Conservation (phyloP, 441 rosid species). For the Brassica balearica region DNA sequence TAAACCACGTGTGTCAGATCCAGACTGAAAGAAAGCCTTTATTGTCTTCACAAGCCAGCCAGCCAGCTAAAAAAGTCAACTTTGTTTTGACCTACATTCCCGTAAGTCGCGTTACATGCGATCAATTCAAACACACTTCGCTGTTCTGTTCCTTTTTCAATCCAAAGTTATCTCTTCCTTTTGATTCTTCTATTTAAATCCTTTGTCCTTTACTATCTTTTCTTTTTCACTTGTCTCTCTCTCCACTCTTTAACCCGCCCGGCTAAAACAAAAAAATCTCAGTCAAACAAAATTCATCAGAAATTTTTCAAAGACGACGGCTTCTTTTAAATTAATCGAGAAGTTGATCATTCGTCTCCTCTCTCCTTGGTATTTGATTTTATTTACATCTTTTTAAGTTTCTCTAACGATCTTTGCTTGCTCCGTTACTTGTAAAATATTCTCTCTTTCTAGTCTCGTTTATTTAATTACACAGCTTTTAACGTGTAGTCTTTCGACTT, state of each 20-base stretch:
- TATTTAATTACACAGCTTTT: conserved; percentile 9
- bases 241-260: conserved; percentile 18
- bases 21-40: background rate
- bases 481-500: conserved; percentile 22
- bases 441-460: conserved; percentile 12
- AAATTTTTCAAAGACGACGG: conserved; percentile 21
- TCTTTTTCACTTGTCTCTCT: background rate
- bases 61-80: conserved; percentile 12
- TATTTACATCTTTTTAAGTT: background rate
- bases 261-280: background rate
- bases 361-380: conserved; percentile 31
- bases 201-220: too few relatives aligned
- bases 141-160: conserved; percentile 29
- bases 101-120: conserved; percentile 39
- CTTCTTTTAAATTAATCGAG: background rate
- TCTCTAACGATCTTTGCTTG: conserved; percentile 14
- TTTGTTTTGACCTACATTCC: background rate
- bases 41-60: conserved; percentile 5
- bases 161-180: conserved; percentile 10
- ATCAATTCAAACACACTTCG: conserved; percentile 23
- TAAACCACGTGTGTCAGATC: conserved; percentile 19
- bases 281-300: conserved; percentile 25
- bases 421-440: conserved; percentile 1
- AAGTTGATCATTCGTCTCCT: conserved; percentile 15
- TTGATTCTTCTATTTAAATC: too few relatives aligned